Base-by-base conservation (phyloP, 306 rosid genomes). In the Crotalaria pallida region DNA sequence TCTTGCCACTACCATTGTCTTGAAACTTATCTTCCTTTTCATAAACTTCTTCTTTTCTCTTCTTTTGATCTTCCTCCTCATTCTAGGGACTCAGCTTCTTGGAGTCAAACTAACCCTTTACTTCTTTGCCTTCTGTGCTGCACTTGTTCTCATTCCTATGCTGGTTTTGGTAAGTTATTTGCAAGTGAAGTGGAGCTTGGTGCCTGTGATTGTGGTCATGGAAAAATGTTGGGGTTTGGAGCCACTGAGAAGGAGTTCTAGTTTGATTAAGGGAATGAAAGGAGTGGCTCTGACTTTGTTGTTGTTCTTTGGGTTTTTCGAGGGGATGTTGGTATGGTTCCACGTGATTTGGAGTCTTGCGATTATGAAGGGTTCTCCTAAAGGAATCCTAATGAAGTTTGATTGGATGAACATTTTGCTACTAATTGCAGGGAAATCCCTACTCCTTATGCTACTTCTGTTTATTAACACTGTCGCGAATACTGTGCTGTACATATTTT, bases 151-250 rank as follows among this genome's bases (percentile, higher is more conserved):
- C 22, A n/a, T 68, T 45, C 50, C 13, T 41, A 5, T 80, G 16
- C 7, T 57, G 23, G 4, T 58, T n/a, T 47, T 47, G 43, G 29
- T 77, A 33, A 22, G 77, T 18, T 57, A 77, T 63, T 47, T 85
- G 47, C 82, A 82, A 59, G 79, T 82, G 21, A 80, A 36, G 7
- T 85, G 87, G 89, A 77, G 41, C 7, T 68, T 82, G 40, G 81
- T 73, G 2, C 33, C 34, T 19, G 87, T 77, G 41, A 53, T 85
- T 1, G 79, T 76, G 16, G 85, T 82, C 12, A 76, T 72, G 2
- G 89, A 85, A 52, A 71, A 83, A 8, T 69, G 40, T 2, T 85
- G 89, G 87, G 89, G 89, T 4, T 57, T 82, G 4, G 50, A 47
- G 11, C 49, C 89, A 2, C 23, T 85, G 38, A 63, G 69, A 2